Conservation (phyloP, 257 asterid species). For the Orobanche coerulescens region DNA sequence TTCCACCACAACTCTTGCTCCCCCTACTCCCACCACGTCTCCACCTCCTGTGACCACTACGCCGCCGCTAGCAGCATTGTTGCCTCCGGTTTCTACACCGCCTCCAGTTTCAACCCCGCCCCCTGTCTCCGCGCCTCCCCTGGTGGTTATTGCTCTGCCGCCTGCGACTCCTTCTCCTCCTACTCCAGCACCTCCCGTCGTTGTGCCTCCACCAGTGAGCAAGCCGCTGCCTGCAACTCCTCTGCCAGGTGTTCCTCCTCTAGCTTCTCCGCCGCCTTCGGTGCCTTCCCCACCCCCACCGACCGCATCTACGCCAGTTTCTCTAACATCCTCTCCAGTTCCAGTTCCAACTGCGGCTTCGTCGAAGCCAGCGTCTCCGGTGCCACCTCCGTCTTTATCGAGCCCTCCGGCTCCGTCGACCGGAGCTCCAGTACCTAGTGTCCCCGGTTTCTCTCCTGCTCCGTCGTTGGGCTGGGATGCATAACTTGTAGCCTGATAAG, state of each 20-base stretch:
- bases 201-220: conserved; percentile 24
- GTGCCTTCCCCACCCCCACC: conserved; percentile 33
- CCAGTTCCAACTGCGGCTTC: background rate
- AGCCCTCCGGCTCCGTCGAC: conserved; percentile 36
- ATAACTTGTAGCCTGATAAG: no score
- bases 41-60: conserved; percentile 16
- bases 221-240: no score
- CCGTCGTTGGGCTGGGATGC: no score
- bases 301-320: conserved; percentile 23
- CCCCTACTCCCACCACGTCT: conserved; percentile 16
- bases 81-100: conserved; percentile 21
- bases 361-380: background rate
- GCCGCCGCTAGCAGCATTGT: conserved; percentile 23
- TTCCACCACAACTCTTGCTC: conserved; percentile 29
- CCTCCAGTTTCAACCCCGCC: conserved; percentile 18
- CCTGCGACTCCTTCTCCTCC: background rate
- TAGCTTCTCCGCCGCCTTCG: conserved; percentile 27
- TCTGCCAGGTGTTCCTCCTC: conserved; percentile 27
- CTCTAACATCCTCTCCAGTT: conserved; percentile 25
- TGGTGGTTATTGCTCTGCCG: conserved; percentile 12
- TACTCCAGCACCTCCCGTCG: conserved; percentile 24
- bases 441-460: conserved; percentile 30
- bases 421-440: conserved; percentile 37
- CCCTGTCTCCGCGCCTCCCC: conserved; percentile 7
- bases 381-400: conserved; percentile 25